Evolutionary conservation across 2,329 filamentous ascomycete species (phyloP).

Genomic region (Alternaria dauci): DNA sequence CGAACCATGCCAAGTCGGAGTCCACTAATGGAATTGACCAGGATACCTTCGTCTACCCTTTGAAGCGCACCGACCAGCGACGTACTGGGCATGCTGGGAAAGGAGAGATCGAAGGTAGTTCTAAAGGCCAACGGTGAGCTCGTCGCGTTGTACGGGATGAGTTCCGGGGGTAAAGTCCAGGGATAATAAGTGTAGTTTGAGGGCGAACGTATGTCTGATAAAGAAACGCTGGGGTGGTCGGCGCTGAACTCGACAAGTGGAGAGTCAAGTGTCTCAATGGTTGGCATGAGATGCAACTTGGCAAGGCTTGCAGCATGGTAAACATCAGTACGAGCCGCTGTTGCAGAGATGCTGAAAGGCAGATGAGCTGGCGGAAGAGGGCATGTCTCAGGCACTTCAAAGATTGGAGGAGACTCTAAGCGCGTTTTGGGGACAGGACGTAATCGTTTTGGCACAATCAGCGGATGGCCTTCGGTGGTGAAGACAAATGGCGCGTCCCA

Average conservation of each 20-base stretch:
- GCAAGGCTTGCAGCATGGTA: conserved; percentile 90
- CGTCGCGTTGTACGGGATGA: conserved; percentile 80
- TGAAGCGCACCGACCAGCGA: conserved; percentile 61
- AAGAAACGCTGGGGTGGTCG: conserved; percentile 63
- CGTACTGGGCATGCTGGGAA: conserved; percentile 64
- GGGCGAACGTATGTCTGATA: conserved; percentile 65
- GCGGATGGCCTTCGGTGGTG: conserved; percentile 92
- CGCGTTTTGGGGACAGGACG: conserved; percentile 26
- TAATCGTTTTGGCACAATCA: conserved; percentile 73
- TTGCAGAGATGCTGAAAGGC: conserved; percentile 78
- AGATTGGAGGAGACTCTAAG: conserved; percentile 16
- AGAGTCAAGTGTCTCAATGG: conserved; percentile 64
- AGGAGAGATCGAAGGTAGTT: conserved; percentile 74
- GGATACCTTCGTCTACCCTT: conserved; percentile 65
- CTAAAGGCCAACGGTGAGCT: conserved; percentile 76
- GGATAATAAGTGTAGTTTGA: conserved; percentile 88
- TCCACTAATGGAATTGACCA: conserved; percentile 68
- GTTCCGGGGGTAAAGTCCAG: conserved; percentile 82
- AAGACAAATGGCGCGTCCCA: conserved; percentile 91
- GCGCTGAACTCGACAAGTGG: conserved; percentile 63
- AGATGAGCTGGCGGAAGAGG: conserved; percentile 67
- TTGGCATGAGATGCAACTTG: conserved; percentile 78
- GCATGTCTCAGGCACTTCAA: conserved; percentile 64
- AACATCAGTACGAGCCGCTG: conserved; percentile 79
- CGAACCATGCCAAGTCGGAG: conserved; percentile 72